Conservation (phyloP, 805 yeast species). For the Millerago galiae region DNA sequence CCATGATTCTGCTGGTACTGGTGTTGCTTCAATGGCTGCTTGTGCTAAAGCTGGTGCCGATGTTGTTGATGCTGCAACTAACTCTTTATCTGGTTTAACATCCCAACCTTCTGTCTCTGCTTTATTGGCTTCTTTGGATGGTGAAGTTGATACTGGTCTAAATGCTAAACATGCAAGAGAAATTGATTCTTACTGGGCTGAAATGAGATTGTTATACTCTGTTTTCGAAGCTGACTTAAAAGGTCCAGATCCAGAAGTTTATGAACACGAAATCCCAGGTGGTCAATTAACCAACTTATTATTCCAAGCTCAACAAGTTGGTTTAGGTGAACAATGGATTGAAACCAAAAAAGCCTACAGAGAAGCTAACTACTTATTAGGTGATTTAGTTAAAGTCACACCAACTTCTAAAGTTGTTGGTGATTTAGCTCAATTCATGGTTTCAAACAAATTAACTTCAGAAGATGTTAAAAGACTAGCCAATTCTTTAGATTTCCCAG, state of each 20-base stretch:
- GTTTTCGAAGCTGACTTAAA: slow-evolving; percentile 97
- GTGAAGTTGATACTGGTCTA: slow-evolving; percentile 72
- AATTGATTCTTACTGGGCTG: slow-evolving; percentile 96
- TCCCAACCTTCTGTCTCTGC: slow-evolving; percentile 97
- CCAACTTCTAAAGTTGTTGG: slow-evolving; percentile 99
- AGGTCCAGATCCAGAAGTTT: slow-evolving; percentile 99
- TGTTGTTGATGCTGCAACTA: slow-evolving; percentile 94
- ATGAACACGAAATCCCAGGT: slow-evolving; percentile 98
- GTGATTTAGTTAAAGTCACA: slow-evolving; percentile 97
- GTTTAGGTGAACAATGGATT: slow-evolving; percentile 93
- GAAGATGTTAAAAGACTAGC: slow-evolving; percentile 89
- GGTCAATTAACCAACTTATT: slow-evolving; percentile 96
- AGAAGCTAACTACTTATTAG: slow-evolving; percentile 83
- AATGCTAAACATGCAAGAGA: slow-evolving; percentile 64
- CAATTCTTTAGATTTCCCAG: slow-evolving; percentile 93
- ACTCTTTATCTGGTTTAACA: slow-evolving; percentile 97
- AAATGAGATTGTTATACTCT: slow-evolving; percentile 93
- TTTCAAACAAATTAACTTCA: slow-evolving; percentile 78
- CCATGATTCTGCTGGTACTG: slow-evolving; percentile 99
- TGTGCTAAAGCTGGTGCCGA: slow-evolving; percentile 97
- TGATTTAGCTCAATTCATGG: slow-evolving; percentile 99
- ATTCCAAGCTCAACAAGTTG: slow-evolving; percentile 99
- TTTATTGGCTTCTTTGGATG: slow-evolving; percentile 85
- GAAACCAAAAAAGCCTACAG: slow-evolving; percentile 93
- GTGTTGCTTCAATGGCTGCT: slow-evolving; percentile 94